Conservation (phyloP, 305 asterid species). For the Fraxinus angustifolia region DNA sequence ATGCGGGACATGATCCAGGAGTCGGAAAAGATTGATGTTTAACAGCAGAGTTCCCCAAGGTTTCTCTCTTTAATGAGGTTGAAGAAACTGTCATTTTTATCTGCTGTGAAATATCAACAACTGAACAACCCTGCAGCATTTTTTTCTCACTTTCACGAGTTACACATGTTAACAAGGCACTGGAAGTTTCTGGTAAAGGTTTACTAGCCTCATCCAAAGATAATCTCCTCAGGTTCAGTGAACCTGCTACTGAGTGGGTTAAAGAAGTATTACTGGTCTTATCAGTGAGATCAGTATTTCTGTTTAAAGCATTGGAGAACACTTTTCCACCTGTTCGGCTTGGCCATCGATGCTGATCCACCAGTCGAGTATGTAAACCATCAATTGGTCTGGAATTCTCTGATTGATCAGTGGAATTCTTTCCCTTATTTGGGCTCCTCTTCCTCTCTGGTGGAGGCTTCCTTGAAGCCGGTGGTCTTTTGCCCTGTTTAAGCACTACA, state of each 20-base stretch:
- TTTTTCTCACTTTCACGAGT: slow-evolving; percentile 31
- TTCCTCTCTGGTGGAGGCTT: slow-evolving; percentile 70
- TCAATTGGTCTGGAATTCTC: slow-evolving; percentile 74
- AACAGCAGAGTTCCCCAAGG: slow-evolving; percentile 32
- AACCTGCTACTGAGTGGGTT: slow-evolving; percentile 26
- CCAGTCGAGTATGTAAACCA: slow-evolving; percentile 30
- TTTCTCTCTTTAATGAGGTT: slow-evolving; percentile 38
- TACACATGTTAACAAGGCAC: slow-evolving; percentile 38
- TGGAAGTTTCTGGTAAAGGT: slow-evolving; percentile 50
- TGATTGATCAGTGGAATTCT: slow-evolving; percentile 51
- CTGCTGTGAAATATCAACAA: slow-evolving; percentile 45
- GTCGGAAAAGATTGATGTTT: slow-evolving; percentile 40
- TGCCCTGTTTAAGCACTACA: slow-evolving; percentile 36
- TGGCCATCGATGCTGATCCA: slow-evolving; percentile 56
- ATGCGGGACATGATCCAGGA: slow-evolving; percentile 49
- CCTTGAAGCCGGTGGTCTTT: slow-evolving; percentile 38
- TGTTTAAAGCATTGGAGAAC: slow-evolving; percentile 27
- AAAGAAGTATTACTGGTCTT: slow-evolving; percentile 26
- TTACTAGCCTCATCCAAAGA: slow-evolving; percentile 59
- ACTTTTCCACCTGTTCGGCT: slow-evolving; percentile 42
- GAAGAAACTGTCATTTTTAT: slow-evolving; percentile 39
- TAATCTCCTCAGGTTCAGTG: slow-evolving; percentile 34
- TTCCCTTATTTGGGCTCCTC: slow-evolving; percentile 69
- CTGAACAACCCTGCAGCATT: slow-evolving; percentile 18
- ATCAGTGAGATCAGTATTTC: slow-evolving; percentile 42